A percentile compares a stretch with the other conserved stretches of the same genome.
Conservation (phyloP, 179 eudicot species). For the Nepenthes alata region DNA sequence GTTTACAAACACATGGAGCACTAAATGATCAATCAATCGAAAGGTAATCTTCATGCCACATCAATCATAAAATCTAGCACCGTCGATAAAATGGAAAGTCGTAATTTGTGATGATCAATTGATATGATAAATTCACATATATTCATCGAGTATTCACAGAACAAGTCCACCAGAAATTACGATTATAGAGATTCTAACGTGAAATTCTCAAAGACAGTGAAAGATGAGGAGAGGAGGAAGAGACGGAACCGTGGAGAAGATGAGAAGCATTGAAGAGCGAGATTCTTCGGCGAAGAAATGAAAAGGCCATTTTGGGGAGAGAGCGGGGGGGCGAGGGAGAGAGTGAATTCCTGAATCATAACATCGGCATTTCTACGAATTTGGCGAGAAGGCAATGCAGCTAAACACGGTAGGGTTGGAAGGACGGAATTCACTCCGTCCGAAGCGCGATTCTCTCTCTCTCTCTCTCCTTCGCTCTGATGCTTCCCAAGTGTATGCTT, state of each 20-base stretch:
- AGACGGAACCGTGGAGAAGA: slow-evolving; percentile 19
- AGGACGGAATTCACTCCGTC: no score
- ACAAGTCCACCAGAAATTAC: neutral
- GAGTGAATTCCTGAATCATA: no score
- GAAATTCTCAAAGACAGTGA: neutral
- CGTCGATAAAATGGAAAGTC: neutral
- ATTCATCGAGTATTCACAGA: neutral
- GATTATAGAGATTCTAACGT: neutral
- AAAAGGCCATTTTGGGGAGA: slow-evolving; percentile 23
- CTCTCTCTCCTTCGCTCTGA: no score
- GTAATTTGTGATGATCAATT: neutral
- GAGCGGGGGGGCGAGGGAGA: neutral
- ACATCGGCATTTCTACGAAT: no score
- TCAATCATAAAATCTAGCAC: neutral
- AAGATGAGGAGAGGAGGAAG: neutral
- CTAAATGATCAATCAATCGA: no score
- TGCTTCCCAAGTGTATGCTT: no score
- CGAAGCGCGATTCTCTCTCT: no score
- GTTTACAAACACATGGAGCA: neutral
- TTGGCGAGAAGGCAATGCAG: no score
- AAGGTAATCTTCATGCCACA: no score
- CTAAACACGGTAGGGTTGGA: no score
- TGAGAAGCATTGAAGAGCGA: slow-evolving; percentile 11
- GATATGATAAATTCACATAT: neutral
- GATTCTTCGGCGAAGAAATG: slow-evolving; percentile 33